Evolutionary conservation across 805 yeast genomes (phyloP).

Genomic region (Teunomyces funiuensis): DNA sequence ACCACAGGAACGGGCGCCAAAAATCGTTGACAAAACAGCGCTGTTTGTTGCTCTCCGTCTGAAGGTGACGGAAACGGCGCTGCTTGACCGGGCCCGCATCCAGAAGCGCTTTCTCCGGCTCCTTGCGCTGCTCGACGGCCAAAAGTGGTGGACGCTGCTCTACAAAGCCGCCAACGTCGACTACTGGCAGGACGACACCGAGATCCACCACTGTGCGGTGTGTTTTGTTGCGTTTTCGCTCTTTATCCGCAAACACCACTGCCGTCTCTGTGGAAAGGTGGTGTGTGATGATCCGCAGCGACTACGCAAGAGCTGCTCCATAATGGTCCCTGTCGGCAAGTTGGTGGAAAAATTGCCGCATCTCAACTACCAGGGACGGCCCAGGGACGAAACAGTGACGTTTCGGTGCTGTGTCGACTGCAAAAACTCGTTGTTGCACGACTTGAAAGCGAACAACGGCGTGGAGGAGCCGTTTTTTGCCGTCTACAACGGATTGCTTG

Average conservation of each 20-base stretch:
- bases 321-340: conserved; percentile 56
- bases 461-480: conserved; percentile 16
- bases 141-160: not conserved
- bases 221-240: conserved; percentile 62
- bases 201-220: conserved; percentile 54
- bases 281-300: conserved; percentile 66
- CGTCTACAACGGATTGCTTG: conserved; percentile 19
- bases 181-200: conserved; percentile 58
- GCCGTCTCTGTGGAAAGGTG: conserved; percentile 81
- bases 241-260: conserved; percentile 77
- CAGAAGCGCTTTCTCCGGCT: conserved; percentile 20
- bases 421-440: conserved; percentile 58
- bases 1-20: conserved; percentile 47
- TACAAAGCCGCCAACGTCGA: conserved; percentile 28
- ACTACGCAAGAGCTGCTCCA: conserved; percentile 61
- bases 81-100: conserved; percentile 54
- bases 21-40: conserved; percentile 43
- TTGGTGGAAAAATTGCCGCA: conserved; percentile 38
- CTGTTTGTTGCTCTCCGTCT: conserved; percentile 45
- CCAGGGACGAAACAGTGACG: conserved; percentile 19
- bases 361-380: conserved; percentile 33
- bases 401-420: conserved; percentile 72
- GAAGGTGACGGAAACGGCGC: conserved; percentile 44
- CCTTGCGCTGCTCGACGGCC: not conserved
- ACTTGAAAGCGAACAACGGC: conserved; percentile 26